Conservation (phyloP, 257 asterid species). For the Solanum ossicruentum region DNA sequence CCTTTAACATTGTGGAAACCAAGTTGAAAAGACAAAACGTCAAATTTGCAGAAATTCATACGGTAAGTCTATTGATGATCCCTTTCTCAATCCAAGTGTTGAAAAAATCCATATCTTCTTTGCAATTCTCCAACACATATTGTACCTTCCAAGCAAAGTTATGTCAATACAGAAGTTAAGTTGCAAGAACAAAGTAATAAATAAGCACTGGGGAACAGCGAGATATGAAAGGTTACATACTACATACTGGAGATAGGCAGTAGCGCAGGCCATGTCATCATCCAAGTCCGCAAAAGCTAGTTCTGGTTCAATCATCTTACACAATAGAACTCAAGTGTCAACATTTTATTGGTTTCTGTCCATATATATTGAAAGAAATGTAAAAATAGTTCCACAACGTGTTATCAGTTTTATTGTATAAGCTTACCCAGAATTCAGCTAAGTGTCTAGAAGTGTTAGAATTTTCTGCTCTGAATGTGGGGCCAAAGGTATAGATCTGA, state of each 20-base stretch:
- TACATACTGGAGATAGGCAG: slow-evolving; percentile 99
- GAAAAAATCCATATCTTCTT: slow-evolving; percentile 98
- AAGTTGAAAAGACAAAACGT: background rate
- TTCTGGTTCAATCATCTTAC: slow-evolving; percentile 97
- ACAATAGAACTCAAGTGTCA: slow-evolving; percentile 15
- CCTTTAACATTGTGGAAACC: background rate
- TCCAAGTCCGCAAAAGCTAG: slow-evolving; percentile 97
- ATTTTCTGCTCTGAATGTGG: slow-evolving; percentile 97
- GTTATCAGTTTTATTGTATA: background rate
- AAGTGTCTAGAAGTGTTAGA: slow-evolving; percentile 93
- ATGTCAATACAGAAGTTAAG: slow-evolving; percentile 2
- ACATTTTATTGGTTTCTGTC: background rate
- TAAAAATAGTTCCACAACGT: background rate
- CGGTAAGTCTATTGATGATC: slow-evolving; percentile 63
- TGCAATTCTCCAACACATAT: slow-evolving; percentile 82
- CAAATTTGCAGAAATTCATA: slow-evolving; percentile 16
- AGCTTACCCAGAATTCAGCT: slow-evolving; percentile 90
- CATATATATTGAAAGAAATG: background rate
- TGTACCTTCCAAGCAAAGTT: slow-evolving; percentile 44
- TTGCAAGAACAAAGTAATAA: background rate
- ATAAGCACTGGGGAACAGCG: background rate
- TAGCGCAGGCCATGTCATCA: slow-evolving; percentile 99
- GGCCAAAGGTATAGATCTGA: slow-evolving; percentile 98
- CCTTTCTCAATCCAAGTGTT: slow-evolving; percentile 97
- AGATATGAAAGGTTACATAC: slow-evolving; percentile 77